These are phyloP conservation scores for Pseudofabraea citricarpa DNA, from an alignment of 2,329 filamentous ascomycete species.

Conservation along the genomic window DNA sequence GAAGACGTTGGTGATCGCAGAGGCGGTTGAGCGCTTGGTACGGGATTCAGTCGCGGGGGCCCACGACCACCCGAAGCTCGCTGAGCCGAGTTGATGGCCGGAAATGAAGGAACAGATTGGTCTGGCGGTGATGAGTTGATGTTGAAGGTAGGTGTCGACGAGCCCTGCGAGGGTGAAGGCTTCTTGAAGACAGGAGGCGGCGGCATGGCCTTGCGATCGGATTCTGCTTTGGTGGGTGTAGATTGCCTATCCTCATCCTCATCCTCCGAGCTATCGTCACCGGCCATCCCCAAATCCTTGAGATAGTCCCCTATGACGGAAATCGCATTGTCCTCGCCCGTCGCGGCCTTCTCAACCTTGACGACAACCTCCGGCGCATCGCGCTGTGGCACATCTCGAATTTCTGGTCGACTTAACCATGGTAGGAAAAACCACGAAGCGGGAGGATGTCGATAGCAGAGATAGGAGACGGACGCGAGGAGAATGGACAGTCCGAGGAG, in stretches of 20 bases:
- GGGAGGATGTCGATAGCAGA: slow-evolving; percentile 48
- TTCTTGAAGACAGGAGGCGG: slow-evolving; percentile 25
- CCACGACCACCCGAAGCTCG: slow-evolving; percentile 32
- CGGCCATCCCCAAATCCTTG: background rate
- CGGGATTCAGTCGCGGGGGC: slow-evolving; percentile 11
- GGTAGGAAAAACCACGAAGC: slow-evolving; percentile 40
- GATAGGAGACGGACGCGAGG: slow-evolving; percentile 53
- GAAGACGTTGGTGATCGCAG: slow-evolving; percentile 10
- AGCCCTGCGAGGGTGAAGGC: slow-evolving; percentile 12
- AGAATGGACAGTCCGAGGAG: slow-evolving; percentile 57
- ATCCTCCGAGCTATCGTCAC: background rate
- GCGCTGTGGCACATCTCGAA: slow-evolving; percentile 3
- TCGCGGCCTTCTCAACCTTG: background rate
- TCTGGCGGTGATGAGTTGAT: slow-evolving; percentile 21
- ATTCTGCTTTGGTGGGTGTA: slow-evolving; percentile 8
- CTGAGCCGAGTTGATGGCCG: slow-evolving; percentile 47
- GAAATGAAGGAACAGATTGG: slow-evolving; percentile 35
- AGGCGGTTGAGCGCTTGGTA: slow-evolving; percentile 14
- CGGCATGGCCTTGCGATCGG: slow-evolving; percentile 34
- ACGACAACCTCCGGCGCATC: slow-evolving; percentile 6
- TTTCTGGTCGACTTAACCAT: slow-evolving; percentile 18
- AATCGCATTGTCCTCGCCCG: background rate
- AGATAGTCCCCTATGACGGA: slow-evolving; percentile 1
- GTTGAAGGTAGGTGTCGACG: slow-evolving; percentile 16
- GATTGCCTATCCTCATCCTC: background rate